Evolutionary conservation across 352 stramenopile species (phyloP).

Genomic region (Pythium guiyangense): DNA sequence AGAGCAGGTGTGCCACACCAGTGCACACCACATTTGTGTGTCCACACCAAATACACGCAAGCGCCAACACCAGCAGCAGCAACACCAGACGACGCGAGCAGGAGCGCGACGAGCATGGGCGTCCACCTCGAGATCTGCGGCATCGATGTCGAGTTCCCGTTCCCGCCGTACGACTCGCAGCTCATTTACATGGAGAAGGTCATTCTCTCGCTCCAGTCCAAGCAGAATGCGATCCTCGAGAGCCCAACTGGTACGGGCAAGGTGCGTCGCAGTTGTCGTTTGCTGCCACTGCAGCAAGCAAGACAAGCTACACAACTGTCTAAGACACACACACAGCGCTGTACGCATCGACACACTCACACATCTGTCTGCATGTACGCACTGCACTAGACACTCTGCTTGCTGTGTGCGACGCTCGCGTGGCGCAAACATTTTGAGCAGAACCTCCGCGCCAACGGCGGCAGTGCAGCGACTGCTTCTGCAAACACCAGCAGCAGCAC

Average conservation of each 20-base stretch:
- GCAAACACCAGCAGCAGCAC: neutral
- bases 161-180: slow-evolving; percentile 96
- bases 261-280: slow-evolving; percentile 19
- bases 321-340: neutral
- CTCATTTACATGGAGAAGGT: slow-evolving; percentile 97
- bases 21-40: too few species aligned
- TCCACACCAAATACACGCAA: neutral
- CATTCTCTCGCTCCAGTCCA: slow-evolving; percentile 84
- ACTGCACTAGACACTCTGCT: slow-evolving; percentile 86
- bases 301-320: neutral
- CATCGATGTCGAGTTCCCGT: slow-evolving; percentile 94
- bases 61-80: neutral
- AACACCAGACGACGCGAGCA: neutral
- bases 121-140: slow-evolving; percentile 83
- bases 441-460: slow-evolving; percentile 20
- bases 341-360: too few species aligned
- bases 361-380: neutral
- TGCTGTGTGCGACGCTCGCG: slow-evolving; percentile 93
- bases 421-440: slow-evolving; percentile 88
- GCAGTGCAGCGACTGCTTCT: neutral
- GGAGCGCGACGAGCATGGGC: neutral
- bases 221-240: slow-evolving; percentile 96
- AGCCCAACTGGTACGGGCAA: slow-evolving; percentile 98
- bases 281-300: neutral
- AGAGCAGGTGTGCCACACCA: too few species aligned